Conservation (phyloP, 2,329 filamentous ascomycete species). For the Cucurbitaria berberidis region DNA sequence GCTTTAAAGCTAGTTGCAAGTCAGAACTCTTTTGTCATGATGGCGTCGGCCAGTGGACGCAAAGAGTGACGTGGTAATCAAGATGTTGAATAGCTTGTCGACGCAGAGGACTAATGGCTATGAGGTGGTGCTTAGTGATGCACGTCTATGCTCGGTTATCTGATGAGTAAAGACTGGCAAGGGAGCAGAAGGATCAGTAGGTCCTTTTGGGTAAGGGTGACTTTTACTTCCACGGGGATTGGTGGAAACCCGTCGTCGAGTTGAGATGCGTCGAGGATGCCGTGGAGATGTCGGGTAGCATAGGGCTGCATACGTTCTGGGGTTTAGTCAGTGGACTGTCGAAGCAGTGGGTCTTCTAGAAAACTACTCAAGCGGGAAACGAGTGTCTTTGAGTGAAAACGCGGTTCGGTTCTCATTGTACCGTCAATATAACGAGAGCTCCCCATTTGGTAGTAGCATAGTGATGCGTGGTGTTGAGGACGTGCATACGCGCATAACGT, state of each 20-base stretch:
- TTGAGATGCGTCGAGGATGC: not conserved
- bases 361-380: slow-evolving; percentile 16
- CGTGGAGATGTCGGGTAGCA: slow-evolving; percentile 1
- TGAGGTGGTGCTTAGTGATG: slow-evolving; percentile 20
- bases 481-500: slow-evolving; percentile 5
- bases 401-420: not conserved
- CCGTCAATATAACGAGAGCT: not conserved
- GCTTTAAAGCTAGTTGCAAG: slow-evolving; percentile 4
- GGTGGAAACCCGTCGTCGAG: slow-evolving; percentile 2
- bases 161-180: slow-evolving; percentile 10
- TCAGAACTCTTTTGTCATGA: not conserved
- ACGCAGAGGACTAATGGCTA: slow-evolving; percentile 4
- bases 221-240: not conserved
- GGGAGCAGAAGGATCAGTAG: not conserved
- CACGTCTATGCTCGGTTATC: slow-evolving; percentile 8
- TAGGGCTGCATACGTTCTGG: slow-evolving; percentile 16
- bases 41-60: not conserved
- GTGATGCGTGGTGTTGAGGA: not conserved
- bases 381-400: slow-evolving; percentile 3
- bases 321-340: slow-evolving; percentile 13
- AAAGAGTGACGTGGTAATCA: not conserved
- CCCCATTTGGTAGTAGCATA: not conserved
- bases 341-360: slow-evolving; percentile 18
- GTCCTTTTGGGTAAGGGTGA: not conserved
- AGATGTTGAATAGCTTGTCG: not conserved